phyloP scores from a whole-genome alignment of 1,284 basidiomycete genomes.

The Malassezia slooffiae region DNA sequence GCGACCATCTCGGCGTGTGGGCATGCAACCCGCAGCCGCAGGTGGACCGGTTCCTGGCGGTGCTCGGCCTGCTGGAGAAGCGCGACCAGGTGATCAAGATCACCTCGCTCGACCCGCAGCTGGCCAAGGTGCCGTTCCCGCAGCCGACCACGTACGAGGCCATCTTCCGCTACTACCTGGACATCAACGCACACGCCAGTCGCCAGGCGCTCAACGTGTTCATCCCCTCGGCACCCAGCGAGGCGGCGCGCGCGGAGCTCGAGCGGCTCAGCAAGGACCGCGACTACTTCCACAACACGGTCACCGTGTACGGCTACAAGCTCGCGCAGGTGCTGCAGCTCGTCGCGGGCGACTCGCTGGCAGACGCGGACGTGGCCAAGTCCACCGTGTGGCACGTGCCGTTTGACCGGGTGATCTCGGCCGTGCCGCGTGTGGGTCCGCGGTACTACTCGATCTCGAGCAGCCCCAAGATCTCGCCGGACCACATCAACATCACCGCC shows the following conservation, averaged over 20 bases:
- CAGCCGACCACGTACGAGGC: constrained; percentile 88
- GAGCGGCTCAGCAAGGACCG: constrained; percentile 73
- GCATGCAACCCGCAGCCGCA: constrained; percentile 84
- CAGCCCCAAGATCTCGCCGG: constrained; percentile 78
- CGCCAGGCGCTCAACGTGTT: constrained; percentile 81
- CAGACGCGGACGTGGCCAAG: constrained; percentile 51
- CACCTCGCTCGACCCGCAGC: constrained; percentile 87
- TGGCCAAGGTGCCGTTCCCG: constrained; percentile 98
- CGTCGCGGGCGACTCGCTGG: constrained; percentile 66
- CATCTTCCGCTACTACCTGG: constrained; percentile 90
- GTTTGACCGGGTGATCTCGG: constrained; percentile 88
- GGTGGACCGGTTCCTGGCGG: constrained; percentile 73
- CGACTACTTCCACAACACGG: constrained; percentile 66
- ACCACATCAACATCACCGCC: constrained; percentile 81
- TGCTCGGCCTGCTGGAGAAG: constrained; percentile 63
- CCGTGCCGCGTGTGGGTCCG: constrained; percentile 82
- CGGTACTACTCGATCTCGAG: constrained; percentile 98
- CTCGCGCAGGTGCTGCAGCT: constrained; percentile 82
- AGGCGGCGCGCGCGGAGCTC: constrained; percentile 63
- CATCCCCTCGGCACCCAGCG: constrained; percentile 75
- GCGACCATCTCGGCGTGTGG: constrained; percentile 96
- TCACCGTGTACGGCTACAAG: constrained; percentile 72
- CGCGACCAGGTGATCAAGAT: constrained; percentile 69
- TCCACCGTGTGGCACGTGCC: constrained; percentile 83
- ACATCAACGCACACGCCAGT: constrained; percentile 82